Evolutionary conservation across 768 basidiomycete genomes (phyloP).

Genomic region (Mycena rebaudengoi): DNA sequence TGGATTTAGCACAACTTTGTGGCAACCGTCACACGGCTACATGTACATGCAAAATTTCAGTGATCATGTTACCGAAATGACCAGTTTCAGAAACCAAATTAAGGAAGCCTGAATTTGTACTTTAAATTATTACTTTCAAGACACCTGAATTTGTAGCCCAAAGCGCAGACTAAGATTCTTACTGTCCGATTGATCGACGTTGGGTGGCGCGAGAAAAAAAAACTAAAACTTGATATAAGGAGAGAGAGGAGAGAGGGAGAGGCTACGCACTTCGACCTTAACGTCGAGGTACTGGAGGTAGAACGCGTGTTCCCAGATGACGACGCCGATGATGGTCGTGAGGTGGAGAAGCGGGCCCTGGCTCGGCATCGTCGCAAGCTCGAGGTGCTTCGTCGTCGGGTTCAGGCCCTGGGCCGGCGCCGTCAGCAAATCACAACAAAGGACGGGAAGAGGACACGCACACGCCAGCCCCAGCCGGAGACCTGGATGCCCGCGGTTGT

Average conservation of each 20-base stretch:
- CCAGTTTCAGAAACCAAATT: no score
- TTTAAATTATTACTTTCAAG: no score
- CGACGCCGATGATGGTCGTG: slow-evolving; percentile 28
- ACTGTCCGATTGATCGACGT: no score
- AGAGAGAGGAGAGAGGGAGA: neutral
- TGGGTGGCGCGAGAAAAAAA: no score
- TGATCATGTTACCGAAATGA: no score
- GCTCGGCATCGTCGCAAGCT: slow-evolving; percentile 92
- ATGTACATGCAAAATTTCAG: no score
- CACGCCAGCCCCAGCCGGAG: slow-evolving; percentile 97
- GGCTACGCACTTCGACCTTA: slow-evolving; percentile 82
- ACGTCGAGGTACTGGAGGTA: slow-evolving; percentile 97
- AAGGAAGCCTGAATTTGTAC: no score
- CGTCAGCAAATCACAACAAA: neutral
- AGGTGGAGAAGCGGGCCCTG: slow-evolving; percentile 87
- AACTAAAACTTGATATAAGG: no score
- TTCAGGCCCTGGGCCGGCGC: slow-evolving; percentile 67
- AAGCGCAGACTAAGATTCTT: no score
- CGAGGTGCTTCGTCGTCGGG: slow-evolving; percentile 72
- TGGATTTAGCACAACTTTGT: no score
- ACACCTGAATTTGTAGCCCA: no score
- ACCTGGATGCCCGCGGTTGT: slow-evolving; percentile 89
- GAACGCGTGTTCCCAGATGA: slow-evolving; percentile 45
- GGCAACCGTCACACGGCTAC: no score
- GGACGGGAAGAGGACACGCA: slow-evolving; percentile 49